phyloP scores from a whole-genome alignment of 495 filamentous ascomycete genomes.

The Astrothelium subdiscretum region DNA sequence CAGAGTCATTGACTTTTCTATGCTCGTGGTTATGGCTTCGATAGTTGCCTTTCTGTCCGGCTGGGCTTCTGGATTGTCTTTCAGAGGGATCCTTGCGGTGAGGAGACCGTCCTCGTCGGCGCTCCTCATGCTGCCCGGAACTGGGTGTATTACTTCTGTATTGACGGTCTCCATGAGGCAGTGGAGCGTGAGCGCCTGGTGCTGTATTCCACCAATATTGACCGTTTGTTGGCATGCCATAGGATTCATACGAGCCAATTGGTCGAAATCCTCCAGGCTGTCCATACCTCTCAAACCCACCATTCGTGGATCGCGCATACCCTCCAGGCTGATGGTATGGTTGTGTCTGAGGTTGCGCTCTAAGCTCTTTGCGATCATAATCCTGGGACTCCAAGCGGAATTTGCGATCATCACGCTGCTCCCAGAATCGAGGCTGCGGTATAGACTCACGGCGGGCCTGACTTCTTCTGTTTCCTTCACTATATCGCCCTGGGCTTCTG shows the following conservation, averaged over 20 bases:
- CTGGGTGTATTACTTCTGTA: background rate
- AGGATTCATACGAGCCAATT: background rate
- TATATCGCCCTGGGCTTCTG: too few relatives aligned
- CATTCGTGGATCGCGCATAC: background rate
- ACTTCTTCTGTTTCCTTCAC: background rate
- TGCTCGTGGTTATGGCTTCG: background rate
- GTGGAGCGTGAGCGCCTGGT: background rate
- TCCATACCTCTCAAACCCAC: background rate
- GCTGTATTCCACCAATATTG: background rate
- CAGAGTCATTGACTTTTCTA: background rate
- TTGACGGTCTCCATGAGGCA: background rate
- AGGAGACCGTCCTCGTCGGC: background rate
- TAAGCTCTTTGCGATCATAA: background rate
- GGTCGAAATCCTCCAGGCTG: background rate
- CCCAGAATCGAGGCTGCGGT: background rate
- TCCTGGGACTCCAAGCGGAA: background rate
- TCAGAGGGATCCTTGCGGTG: background rate
- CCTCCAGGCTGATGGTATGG: background rate
- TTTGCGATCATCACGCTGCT: background rate
- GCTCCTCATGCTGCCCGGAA: background rate
- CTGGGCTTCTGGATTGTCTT: background rate
- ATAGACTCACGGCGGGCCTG: background rate
- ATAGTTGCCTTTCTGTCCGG: background rate
- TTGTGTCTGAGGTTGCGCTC: background rate
- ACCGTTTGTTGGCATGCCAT: background rate